Evolutionary conservation across 139 green algal species (phyloP).

Genomic region (Chlorella sp.): DNA sequence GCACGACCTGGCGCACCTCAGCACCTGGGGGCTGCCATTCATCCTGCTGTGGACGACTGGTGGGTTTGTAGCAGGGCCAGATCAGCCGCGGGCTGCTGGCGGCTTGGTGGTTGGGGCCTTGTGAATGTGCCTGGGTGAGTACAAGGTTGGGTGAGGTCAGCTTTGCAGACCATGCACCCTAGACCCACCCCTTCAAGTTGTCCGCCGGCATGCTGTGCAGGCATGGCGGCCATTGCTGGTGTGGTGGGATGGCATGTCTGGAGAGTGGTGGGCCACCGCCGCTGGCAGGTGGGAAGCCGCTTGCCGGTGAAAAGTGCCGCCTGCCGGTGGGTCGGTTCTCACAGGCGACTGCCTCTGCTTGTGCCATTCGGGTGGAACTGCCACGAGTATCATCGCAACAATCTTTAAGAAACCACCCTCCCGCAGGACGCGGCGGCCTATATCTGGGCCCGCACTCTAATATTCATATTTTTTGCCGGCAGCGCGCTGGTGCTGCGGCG

Average conservation of each 20-base stretch:
- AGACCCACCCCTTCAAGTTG: too few relatives aligned
- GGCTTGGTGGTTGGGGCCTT: neutral
- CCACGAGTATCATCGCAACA: too few relatives aligned
- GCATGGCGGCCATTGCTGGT: constrained; percentile 27
- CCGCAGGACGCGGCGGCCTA: constrained; percentile 33
- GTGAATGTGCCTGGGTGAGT: too few relatives aligned
- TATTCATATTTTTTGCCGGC: constrained; percentile 44
- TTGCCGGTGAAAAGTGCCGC: too few relatives aligned
- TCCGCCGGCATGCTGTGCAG: neutral
- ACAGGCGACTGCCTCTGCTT: too few relatives aligned
- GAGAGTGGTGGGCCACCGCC: neutral
- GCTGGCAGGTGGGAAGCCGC: too few relatives aligned
- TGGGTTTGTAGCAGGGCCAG: neutral
- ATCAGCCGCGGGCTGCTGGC: neutral
- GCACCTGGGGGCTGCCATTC: constrained; percentile 38
- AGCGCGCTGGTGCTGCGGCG: constrained; percentile 20
- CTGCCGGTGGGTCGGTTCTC: too few relatives aligned
- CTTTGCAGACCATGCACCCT: too few relatives aligned
- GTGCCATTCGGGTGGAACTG: too few relatives aligned
- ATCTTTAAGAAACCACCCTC: too few relatives aligned
- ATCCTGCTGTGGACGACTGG: constrained; percentile 2
- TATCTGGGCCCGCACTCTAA: constrained; percentile 26
- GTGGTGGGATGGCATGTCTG: constrained; percentile 43
- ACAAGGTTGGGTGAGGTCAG: too few relatives aligned
- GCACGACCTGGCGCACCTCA: constrained; percentile 46